Conservation (phyloP, 2,329 filamentous ascomycete species). For the Huntiella moniliformis region DNA sequence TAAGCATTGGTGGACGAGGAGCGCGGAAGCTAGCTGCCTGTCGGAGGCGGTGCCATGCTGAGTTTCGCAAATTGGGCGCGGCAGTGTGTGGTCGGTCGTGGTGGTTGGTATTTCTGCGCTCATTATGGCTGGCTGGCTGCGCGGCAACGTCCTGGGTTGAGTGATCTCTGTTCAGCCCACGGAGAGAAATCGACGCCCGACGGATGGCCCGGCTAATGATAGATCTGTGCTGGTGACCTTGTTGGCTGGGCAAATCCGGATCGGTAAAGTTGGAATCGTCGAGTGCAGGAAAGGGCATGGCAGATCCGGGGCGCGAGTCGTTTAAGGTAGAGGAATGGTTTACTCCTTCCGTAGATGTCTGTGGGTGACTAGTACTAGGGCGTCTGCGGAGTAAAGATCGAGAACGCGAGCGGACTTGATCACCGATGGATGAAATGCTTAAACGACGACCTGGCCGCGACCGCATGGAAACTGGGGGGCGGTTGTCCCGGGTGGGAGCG, state of each 20-base stretch:
- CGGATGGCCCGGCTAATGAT: not conserved
- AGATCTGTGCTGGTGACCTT: not conserved
- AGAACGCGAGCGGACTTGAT: not conserved
- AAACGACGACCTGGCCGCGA: not conserved
- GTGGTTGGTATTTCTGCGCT: too few species aligned
- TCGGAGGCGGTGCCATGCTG: constrained; percentile 31
- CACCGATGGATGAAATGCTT: constrained; percentile 1
- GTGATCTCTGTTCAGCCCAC: not conserved
- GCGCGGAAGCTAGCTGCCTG: constrained; percentile 33
- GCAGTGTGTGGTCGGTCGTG: constrained; percentile 2
- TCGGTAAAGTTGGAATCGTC: not conserved
- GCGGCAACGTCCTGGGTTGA: too few species aligned
- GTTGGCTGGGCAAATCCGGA: not conserved
- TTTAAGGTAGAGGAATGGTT: too few species aligned
- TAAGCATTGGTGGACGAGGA: constrained; percentile 26
- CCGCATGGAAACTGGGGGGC: not conserved
- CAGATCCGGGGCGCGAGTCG: too few species aligned
- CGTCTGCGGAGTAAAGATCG: not conserved
- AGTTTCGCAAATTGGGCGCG: constrained; percentile 11
- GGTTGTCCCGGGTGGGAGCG: not conserved
- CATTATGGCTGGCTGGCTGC: too few species aligned
- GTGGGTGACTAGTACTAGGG: not conserved
- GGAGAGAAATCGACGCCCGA: not conserved
- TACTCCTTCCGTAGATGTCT: not conserved
- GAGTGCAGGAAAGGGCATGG: not conserved